Base-by-base conservation (phyloP, 208 protist species). In the Pavlovales sp. region DNA sequence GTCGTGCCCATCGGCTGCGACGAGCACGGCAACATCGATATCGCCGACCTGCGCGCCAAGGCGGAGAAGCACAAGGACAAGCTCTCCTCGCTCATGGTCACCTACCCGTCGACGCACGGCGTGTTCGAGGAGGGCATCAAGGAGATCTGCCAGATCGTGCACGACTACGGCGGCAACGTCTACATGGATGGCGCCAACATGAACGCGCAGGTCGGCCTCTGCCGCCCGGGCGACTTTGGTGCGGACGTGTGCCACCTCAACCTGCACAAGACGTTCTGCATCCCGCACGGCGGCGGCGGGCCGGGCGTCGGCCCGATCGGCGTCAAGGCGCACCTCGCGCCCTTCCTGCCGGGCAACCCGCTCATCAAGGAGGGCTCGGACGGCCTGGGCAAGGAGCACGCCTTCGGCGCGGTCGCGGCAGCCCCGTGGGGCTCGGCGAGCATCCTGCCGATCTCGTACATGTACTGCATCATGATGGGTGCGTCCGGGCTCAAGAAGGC, bases 181-280 rank as follows among this genome's bases (percentile, higher is more conserved):
- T 99, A 99, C 91, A 97, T 99, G 93, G 98, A 99, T 89, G 98
- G 98, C 38, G 98, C 98, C 38, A 99, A 99, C 94, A 94, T 99
- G 91, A 99, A 99, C 92, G 98, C 98, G 37, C 96, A 94, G 89
- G 95, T 98, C 18, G 97, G 96, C 66, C 95, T 98, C 79, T 97
- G 94, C 41, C 93, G 94, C 34, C 98, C 98, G n/a, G 97, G 96
- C 87, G 95, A 97, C 90, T 95, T 98, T 88, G 97, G 97, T 75
- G 97, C 97, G 0, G 98, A 99, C 91, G 98, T 99, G 34, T 98
- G 97, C 92, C 97, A 99, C 90, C 93, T 99, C 47, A 99, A 99
- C 94, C 93, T 99, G 44, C 98, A 99, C 96, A 99, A 99, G 94
- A 99, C 98, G n/a, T 99, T 99, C 93, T 92, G 89, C 77, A 93